Evolutionary conservation across 2,329 filamentous ascomycete species (phyloP), one percentile per base, ranked within the genome.

Genomic region (Fusarium scirpi): DNA sequence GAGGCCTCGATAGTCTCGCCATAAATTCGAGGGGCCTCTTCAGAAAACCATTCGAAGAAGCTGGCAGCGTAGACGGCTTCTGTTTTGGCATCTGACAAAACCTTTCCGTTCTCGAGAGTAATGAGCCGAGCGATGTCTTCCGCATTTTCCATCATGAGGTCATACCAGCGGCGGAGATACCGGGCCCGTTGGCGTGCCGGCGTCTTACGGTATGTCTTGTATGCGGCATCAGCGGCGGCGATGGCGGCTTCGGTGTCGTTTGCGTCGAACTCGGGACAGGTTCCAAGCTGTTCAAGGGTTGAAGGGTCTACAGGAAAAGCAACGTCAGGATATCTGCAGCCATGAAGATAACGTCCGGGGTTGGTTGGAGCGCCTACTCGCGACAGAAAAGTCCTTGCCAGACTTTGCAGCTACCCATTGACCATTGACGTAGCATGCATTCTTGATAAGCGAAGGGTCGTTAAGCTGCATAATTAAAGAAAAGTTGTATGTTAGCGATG

Each of bases 361-460:
- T 55, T 57, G 53, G 57, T 52, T 60, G 65, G 62, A 53, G 51
- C 32, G 68, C 76, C 62, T 81, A 89, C 88, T 89, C 71, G 86
- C 84, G 61, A 94, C 89, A 74, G 92, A 87, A 77, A 94, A 95
- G 46, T 88, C 92, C 84, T 92, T 86, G 68, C 90, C 90, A 3
- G 91, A 92, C 74, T 88, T 86, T 65, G 92, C 91, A 71, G 83
- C 83, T 61, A 94, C 86, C 90, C 92, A 95, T 85, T 93, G 85
- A 75, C 92, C 92, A 79, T 94, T 92, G 76, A 94, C 88, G 76
- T 91, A 94, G 65, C 87, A 85, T 77, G 91, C 85, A 67, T 86
- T 86, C 79, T 92, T 94, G 74, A 94, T 85, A 52, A 95, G 85
- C 38, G 87, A 88, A 63, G 84, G 82, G 74, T 91, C 89, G 78